Percentiles rank a stretch among this genome's conserved stretches.
Evolutionary conservation across 1,284 basidiomycete genomes (phyloP).

Genomic region (Anthracocystis panici-leucophaei): DNA sequence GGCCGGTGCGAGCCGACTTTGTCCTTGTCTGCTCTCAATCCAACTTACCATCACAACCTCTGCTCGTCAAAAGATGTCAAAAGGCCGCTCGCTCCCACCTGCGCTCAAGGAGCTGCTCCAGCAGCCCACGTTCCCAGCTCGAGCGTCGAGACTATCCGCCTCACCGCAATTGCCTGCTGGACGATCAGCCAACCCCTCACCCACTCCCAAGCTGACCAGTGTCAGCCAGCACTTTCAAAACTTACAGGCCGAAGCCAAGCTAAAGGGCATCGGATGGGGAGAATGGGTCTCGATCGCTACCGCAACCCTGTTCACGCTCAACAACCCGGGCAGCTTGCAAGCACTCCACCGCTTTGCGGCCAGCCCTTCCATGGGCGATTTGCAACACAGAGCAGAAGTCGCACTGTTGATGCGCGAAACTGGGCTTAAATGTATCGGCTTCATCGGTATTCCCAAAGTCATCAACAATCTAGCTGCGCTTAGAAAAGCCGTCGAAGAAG

Average conservation of each 20-base stretch:
- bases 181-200: constrained; percentile 74
- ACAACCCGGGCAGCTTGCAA: constrained; percentile 82
- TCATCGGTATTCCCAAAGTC: constrained; percentile 85
- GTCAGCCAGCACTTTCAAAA: constrained; percentile 73
- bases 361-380: constrained; percentile 69
- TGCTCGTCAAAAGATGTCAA: constrained; percentile 25
- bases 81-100: constrained; percentile 64
- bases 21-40: neutral
- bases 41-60: neutral
- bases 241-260: constrained; percentile 76
- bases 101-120: constrained; percentile 80
- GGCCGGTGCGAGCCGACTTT: neutral
- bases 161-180: constrained; percentile 51
- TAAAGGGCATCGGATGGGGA: constrained; percentile 76
- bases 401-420: constrained; percentile 91
- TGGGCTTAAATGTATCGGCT: constrained; percentile 91
- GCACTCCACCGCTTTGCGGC: constrained; percentile 83
- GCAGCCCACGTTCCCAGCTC: constrained; percentile 77
- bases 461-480: constrained; percentile 69
- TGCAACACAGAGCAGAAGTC: constrained; percentile 74
- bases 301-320: constrained; percentile 83
- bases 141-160: constrained; percentile 72
- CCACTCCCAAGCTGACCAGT: constrained; percentile 76
- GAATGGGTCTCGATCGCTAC: constrained; percentile 89
- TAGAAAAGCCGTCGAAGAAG: constrained; percentile 61